A percentile compares a stretch with the other conserved stretches of the same genome.
These are phyloP conservation scores for Verticillium tricorpus DNA, from an alignment of 2,329 filamentous ascomycete genomes.

Conservation along the genomic window DNA sequence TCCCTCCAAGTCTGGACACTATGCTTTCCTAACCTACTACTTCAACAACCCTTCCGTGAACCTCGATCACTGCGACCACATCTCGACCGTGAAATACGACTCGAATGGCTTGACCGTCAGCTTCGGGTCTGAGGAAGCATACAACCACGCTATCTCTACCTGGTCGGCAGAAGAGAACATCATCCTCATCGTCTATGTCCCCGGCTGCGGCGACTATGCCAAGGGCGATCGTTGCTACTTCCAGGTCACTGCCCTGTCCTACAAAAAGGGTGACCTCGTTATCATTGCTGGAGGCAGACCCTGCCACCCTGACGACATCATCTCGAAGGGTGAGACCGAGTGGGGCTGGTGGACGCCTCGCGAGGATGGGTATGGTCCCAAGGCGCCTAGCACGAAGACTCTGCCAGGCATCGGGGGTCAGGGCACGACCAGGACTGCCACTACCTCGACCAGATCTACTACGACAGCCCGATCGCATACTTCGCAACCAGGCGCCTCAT, in stretches of 20 bases:
- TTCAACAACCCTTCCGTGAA: slow-evolving; percentile 23
- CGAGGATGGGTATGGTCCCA: background rate
- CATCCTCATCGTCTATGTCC: slow-evolving; percentile 19
- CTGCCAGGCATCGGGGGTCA: background rate
- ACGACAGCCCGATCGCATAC: background rate
- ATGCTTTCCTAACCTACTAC: slow-evolving; percentile 20
- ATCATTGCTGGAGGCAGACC: slow-evolving; percentile 16
- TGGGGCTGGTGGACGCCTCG: slow-evolving; percentile 20
- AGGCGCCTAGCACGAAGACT: background rate
- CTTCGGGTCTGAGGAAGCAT: slow-evolving; percentile 17
- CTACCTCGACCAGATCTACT: background rate
- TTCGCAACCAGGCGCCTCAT: background rate
- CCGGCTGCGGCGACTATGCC: slow-evolving; percentile 20
- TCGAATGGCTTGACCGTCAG: slow-evolving; percentile 5
- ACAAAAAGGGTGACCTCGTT: slow-evolving; percentile 8
- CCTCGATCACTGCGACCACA: slow-evolving; percentile 20
- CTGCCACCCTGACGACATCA: slow-evolving; percentile 16
- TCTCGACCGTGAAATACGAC: slow-evolving; percentile 9
- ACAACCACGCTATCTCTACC: slow-evolving; percentile 14
- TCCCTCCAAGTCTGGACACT: slow-evolving; percentile 17
- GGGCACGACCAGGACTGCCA: background rate
- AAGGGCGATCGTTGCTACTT: slow-evolving; percentile 25
- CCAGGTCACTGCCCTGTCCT: slow-evolving; percentile 14
- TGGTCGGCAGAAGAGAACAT: slow-evolving; percentile 16
- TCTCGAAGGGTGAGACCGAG: slow-evolving; percentile 16